These are phyloP conservation scores for Microdochium paspali DNA, from an alignment of 2,329 filamentous ascomycete species.

Conservation along the genomic window DNA sequence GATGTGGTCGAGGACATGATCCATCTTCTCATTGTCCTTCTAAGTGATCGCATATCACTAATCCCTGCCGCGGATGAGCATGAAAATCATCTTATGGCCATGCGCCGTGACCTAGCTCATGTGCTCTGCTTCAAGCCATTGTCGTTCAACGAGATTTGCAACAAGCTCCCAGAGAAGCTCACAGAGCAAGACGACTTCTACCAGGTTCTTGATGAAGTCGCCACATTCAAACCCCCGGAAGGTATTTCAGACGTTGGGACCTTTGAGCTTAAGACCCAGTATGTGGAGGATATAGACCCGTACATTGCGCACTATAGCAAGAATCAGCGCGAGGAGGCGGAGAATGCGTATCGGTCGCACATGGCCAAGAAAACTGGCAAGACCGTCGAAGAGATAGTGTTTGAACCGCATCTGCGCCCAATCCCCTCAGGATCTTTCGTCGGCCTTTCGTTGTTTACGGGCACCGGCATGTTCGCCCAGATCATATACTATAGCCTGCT, in stretches of 20 bases:
- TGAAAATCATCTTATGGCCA: conserved; percentile 56
- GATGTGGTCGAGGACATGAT: conserved; percentile 95
- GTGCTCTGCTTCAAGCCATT: conserved; percentile 93
- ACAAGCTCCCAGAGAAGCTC: conserved; percentile 78
- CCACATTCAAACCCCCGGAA: conserved; percentile 81
- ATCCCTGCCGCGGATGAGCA: conserved; percentile 58
- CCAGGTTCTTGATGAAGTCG: conserved; percentile 75
- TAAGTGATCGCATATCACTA: conserved; percentile 81
- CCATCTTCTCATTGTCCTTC: conserved; percentile 80
- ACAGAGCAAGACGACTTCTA: conserved; percentile 86
- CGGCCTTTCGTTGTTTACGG: conserved; percentile 68
- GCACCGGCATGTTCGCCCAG: conserved; percentile 78
- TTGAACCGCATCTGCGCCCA: conserved; percentile 72
- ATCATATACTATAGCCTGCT: conserved; percentile 81
- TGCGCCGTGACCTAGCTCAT: conserved; percentile 85
- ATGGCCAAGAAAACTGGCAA: conserved; percentile 83
- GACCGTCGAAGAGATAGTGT: conserved; percentile 73
- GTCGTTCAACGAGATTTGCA: conserved; percentile 85
- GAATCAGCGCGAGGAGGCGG: conserved; percentile 93
- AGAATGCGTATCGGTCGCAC: conserved; percentile 78
- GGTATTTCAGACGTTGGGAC: conserved; percentile 87
- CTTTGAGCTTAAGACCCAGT: conserved; percentile 83
- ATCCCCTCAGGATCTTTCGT: conserved; percentile 72
- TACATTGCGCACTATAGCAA: conserved; percentile 95
- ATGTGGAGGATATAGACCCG: conserved; percentile 81